Evolutionary conservation across 2,329 filamentous ascomycete species (phyloP).

Genomic region (Pestalotiopsis sp.): DNA sequence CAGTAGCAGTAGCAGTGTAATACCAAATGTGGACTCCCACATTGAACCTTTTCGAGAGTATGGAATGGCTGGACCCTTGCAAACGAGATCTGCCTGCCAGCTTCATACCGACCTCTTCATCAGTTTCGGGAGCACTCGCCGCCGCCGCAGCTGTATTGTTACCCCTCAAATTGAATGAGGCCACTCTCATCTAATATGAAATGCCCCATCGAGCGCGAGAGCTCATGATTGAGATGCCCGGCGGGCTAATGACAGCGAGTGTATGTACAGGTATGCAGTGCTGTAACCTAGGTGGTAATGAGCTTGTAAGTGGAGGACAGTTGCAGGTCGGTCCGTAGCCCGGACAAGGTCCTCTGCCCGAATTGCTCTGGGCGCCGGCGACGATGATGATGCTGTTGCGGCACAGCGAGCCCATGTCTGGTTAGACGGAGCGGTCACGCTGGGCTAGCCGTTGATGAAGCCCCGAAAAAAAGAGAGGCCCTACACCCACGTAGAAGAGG

Average conservation of each 20-base stretch:
- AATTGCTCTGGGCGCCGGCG: neutral
- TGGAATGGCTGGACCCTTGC: neutral
- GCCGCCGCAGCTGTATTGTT: neutral
- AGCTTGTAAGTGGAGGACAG: conserved; percentile 1
- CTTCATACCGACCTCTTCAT: neutral
- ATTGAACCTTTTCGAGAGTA: conserved; percentile 4
- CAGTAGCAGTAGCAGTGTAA: neutral
- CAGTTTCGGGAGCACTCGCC: conserved; percentile 9
- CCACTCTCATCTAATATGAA: neutral
- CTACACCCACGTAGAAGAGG: neutral
- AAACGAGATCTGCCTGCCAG: conserved; percentile 8
- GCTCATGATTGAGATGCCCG: neutral
- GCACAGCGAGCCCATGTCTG: neutral
- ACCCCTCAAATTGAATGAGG: conserved; percentile 8
- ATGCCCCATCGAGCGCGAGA: neutral
- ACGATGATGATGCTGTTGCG: neutral
- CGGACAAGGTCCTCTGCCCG: neutral
- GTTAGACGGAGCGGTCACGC: conserved; percentile 5
- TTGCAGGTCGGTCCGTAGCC: neutral
- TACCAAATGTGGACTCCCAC: neutral
- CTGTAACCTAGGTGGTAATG: neutral
- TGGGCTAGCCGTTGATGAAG: neutral
- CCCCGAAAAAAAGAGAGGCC: neutral
- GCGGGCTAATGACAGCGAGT: neutral
- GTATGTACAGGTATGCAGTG: neutral